These are phyloP conservation scores for Citrus sinensis DNA, from an alignment of 345 rosid genomes.

Conservation along the genomic window DNA sequence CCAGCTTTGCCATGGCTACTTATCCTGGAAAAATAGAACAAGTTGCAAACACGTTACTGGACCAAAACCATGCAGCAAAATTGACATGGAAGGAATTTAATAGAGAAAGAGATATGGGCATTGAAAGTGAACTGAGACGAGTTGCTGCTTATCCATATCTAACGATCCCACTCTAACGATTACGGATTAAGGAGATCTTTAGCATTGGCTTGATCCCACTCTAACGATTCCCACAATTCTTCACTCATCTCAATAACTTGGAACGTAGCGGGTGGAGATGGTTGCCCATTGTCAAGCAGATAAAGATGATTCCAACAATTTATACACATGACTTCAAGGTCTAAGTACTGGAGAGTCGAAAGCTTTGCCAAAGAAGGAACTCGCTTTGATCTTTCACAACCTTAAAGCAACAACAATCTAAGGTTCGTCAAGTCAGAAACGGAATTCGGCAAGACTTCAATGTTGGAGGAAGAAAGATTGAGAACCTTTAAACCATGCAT, in stretches of 20 bases:
- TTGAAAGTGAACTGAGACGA: too few species aligned
- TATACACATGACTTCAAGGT: background rate
- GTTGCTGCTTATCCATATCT: too few species aligned
- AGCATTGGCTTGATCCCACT: background rate
- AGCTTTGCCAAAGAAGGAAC: conserved; percentile 5
- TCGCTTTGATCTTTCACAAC: rapidly evolving
- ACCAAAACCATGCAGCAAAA: too few species aligned
- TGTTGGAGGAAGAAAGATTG: too few species aligned
- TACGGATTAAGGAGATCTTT: background rate
- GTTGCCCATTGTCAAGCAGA: background rate
- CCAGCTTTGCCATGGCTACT: too few species aligned
- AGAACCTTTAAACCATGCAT: too few species aligned
- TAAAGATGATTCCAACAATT: too few species aligned
- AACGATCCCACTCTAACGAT: background rate
- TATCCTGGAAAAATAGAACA: too few species aligned
- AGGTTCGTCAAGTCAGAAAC: background rate
- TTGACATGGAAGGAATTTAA: too few species aligned
- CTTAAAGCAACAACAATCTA: background rate
- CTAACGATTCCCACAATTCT: background rate
- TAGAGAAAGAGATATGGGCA: too few species aligned
- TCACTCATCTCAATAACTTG: background rate
- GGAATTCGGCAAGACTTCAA: too few species aligned
- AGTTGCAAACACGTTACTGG: too few species aligned
- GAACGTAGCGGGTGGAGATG: background rate
- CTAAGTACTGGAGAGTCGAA: background rate